phyloP scores from a whole-genome alignment of 2,329 filamentous ascomycete species.

The Microascus cirrosus region DNA sequence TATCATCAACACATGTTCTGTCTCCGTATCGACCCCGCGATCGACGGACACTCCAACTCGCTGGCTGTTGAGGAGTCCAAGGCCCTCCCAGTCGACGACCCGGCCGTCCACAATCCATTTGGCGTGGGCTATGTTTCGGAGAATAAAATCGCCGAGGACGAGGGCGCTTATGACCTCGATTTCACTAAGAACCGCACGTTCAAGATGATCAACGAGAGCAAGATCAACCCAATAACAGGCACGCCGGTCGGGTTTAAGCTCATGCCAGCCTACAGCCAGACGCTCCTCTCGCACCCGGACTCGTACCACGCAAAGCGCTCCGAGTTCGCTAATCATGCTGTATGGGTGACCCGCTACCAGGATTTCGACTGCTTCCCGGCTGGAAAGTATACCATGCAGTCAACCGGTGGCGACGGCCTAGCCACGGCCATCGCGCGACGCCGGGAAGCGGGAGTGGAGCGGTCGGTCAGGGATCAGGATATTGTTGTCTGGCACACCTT shows the following conservation, averaged over 20 bases:
- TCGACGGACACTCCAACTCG: conserved; percentile 48
- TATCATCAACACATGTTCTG: conserved; percentile 61
- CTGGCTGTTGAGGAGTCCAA: conserved; percentile 27
- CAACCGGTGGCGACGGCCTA: conserved; percentile 26
- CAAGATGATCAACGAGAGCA: conserved; percentile 34
- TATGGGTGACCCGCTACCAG: conserved; percentile 32
- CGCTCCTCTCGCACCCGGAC: conserved; percentile 20
- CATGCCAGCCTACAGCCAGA: conserved; percentile 31
- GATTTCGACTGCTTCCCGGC: conserved; percentile 31
- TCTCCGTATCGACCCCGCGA: conserved; percentile 52
- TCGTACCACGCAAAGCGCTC: conserved; percentile 27
- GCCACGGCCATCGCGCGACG: conserved; percentile 24
- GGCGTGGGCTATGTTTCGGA: conserved; percentile 33
- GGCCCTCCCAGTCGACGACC: conserved; percentile 28
- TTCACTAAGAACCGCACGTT: conserved; percentile 34
- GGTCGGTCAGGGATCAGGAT: conserved; percentile 31
- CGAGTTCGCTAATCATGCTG: conserved; percentile 28
- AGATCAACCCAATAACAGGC: conserved; percentile 27
- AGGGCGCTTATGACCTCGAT: conserved; percentile 36
- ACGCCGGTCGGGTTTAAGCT: conserved; percentile 35
- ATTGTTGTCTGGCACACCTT: conserved; percentile 48
- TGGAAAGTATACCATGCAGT: conserved; percentile 35
- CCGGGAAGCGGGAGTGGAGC: conserved; percentile 22
- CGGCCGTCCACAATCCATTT: conserved; percentile 36
- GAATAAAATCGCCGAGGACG: conserved; percentile 28